Base-by-base conservation (phyloP, 75 land plant genomes). In the Selaginella tamariscina region DNA sequence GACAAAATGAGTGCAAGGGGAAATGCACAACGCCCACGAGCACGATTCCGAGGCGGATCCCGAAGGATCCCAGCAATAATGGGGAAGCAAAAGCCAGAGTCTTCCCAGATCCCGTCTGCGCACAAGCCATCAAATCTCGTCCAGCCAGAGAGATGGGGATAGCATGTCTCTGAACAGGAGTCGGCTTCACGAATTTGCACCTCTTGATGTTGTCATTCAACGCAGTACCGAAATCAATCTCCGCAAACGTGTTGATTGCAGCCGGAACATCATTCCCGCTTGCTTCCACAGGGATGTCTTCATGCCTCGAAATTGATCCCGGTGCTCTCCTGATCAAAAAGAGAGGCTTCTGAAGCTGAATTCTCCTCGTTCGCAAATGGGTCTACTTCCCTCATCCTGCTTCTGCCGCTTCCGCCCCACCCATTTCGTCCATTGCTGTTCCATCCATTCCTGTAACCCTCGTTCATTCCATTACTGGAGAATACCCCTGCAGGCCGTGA, bases 261-360 rank as follows among this genome's bases (percentile, higher is more conserved):
- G 84, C 81, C 0, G 92, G 92, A 24, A 86, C 86, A 82, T 88
- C 77, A 0, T 83, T 80, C 24, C 92, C 92, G 66, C 89, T 88
- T 1, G 92, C 83, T 49, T 88, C 92, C 27, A 88, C 92, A 0
- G 92, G 92, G 21, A 88, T 88, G 71, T 88, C 92, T 54, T 88
- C 92, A 71, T 88, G 93, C 93, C 73, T 88, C 93, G 74, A 86
- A 88, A 56, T 86, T 86, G 33, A 86, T 86, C 0, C 83, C 94
- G 0, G 83, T 73, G 55, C 86, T 86, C 73, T 89, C 89, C 67
- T 73, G 71, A 28, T 82, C 84, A 18, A 75, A 73, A 29, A 70
- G 65, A 2, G 56, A 57, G 2, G 28, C 70, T 15, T 39, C 49
- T 5, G 49, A 39, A 0, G 78, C 66, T 15, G 67, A 72, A 57